Percentiles rank a stretch among this genome's conserved stretches.
Evolutionary conservation across 2,329 filamentous ascomycete species (phyloP).

Genomic region (Fusarium solani-melongenae): DNA sequence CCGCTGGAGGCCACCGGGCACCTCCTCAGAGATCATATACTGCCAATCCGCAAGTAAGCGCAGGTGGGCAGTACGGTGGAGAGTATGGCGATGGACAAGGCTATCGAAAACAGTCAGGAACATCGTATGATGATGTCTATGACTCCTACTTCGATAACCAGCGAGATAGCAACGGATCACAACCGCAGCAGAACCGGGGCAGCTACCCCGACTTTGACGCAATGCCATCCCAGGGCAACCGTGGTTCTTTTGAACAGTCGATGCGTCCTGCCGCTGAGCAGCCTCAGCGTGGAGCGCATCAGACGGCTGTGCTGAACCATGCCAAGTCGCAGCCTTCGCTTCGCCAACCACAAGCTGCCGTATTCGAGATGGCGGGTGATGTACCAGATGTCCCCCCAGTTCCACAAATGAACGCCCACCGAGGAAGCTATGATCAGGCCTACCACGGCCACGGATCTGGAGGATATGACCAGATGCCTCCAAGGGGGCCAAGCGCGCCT

Average conservation of each 20-base stretch:
- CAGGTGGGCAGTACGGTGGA: slow-evolving; percentile 47
- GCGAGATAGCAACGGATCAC: slow-evolving; percentile 40
- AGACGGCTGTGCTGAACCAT: slow-evolving; percentile 65
- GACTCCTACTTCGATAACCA: slow-evolving; percentile 64
- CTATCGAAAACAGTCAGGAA: slow-evolving; percentile 44
- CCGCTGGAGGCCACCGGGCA: slow-evolving; percentile 63
- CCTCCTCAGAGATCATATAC: slow-evolving; percentile 65
- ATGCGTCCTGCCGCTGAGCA: slow-evolving; percentile 54
- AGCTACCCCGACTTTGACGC: slow-evolving; percentile 58
- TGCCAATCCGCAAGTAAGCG: slow-evolving; percentile 51
- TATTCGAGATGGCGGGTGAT: slow-evolving; percentile 79
- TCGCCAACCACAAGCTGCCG: slow-evolving; percentile 71
- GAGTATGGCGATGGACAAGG: slow-evolving; percentile 47
- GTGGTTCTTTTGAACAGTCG: slow-evolving; percentile 61
- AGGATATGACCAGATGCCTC: slow-evolving; percentile 43
- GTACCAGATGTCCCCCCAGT: slow-evolving; percentile 66
- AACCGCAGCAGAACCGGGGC: slow-evolving; percentile 36
- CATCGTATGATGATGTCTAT: slow-evolving; percentile 64
- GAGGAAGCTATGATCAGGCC: slow-evolving; percentile 42
- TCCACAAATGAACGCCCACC: slow-evolving; percentile 47
- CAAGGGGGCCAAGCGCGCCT: slow-evolving; percentile 48
- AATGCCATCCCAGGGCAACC: slow-evolving; percentile 45
- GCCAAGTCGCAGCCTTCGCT: slow-evolving; percentile 77
- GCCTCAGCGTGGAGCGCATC: slow-evolving; percentile 62
- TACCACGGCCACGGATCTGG: slow-evolving; percentile 25